phyloP scores from a whole-genome alignment of 192 early-diverging fungal genomes.

The Podila epicladia region DNA sequence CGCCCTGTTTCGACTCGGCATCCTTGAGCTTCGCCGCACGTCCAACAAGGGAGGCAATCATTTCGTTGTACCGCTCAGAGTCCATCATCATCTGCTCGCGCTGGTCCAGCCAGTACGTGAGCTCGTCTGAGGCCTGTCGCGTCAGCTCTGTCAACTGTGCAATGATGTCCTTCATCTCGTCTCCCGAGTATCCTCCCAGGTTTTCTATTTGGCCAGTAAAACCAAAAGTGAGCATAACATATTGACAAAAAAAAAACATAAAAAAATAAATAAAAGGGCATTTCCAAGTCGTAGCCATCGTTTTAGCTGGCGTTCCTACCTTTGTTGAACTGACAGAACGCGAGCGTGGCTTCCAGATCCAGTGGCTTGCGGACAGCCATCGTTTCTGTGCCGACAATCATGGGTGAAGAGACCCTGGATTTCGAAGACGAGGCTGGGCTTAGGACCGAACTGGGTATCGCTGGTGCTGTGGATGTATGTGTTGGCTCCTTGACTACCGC shows the following conservation, averaged over 20 bases:
- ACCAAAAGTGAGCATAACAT: neutral
- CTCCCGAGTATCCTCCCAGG: slow-evolving; percentile 57
- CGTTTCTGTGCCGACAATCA: slow-evolving; percentile 26
- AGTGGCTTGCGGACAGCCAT: slow-evolving; percentile 27
- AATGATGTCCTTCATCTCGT: slow-evolving; percentile 61
- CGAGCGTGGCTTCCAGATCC: slow-evolving; percentile 15
- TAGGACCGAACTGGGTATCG: slow-evolving; percentile 8
- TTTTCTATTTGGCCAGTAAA: slow-evolving; percentile 47
- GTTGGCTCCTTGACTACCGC: slow-evolving; percentile 15
- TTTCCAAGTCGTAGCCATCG: too few species aligned
- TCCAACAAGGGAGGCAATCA: slow-evolving; percentile 67
- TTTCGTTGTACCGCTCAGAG: slow-evolving; percentile 67
- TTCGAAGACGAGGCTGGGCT: slow-evolving; percentile 10
- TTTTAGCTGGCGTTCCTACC: neutral
- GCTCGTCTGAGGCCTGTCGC: slow-evolving; percentile 61
- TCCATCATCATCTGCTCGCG: slow-evolving; percentile 70
- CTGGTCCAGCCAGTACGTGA: slow-evolving; percentile 66
- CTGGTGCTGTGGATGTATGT: neutral
- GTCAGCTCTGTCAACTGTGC: slow-evolving; percentile 55
- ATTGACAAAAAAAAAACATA: too few species aligned
- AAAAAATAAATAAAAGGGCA: too few species aligned
- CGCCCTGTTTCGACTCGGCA: slow-evolving; percentile 36
- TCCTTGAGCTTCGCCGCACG: slow-evolving; percentile 60
- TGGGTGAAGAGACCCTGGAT: slow-evolving; percentile 30
- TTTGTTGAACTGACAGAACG: slow-evolving; percentile 42